phyloP scores from a whole-genome alignment of 768 basidiomycete genomes.

The Tulasnella calospora region DNA sequence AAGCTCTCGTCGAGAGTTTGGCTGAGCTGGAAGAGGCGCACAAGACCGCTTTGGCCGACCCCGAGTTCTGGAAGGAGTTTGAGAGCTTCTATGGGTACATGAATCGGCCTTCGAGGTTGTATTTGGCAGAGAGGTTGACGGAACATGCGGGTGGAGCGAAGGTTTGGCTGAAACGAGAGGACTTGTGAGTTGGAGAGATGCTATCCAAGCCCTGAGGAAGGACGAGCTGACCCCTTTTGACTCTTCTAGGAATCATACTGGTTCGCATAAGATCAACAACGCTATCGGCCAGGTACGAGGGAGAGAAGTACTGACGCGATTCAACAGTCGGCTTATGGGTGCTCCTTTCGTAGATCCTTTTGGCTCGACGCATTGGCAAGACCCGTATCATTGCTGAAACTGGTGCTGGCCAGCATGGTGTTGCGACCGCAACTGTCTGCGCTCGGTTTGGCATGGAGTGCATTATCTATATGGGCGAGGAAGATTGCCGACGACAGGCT shows the following conservation, averaged over 20 bases:
- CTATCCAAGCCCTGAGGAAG: neutral
- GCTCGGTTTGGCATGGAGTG: conserved; percentile 95
- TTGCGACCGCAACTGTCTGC: conserved; percentile 97
- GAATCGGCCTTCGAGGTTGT: conserved; percentile 87
- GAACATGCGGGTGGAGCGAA: conserved; percentile 86
- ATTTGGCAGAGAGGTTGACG: conserved; percentile 86
- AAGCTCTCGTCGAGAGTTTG: conserved; percentile 89
- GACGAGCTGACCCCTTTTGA: conserved; percentile 19
- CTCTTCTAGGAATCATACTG: conserved; percentile 78
- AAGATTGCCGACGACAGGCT: conserved; percentile 93
- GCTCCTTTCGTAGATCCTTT: conserved; percentile 60
- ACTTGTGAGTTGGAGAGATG: conserved; percentile 51
- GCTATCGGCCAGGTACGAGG: conserved; percentile 83
- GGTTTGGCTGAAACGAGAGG: conserved; percentile 97
- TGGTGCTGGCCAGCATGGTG: conserved; percentile 97
- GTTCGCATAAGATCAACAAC: conserved; percentile 99
- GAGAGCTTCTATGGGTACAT: conserved; percentile 85
- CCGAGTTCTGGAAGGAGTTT: conserved; percentile 89
- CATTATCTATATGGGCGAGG: conserved; percentile 95
- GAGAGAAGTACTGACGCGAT: neutral
- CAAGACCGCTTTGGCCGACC: conserved; percentile 78
- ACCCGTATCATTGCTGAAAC: conserved; percentile 98
- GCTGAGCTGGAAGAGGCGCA: conserved; percentile 86
- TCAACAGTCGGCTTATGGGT: neutral
- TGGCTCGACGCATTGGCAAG: conserved; percentile 92